Evolutionary conservation across 2,329 filamentous ascomycete genomes (phyloP).

Genomic region (Venturia effusa): DNA sequence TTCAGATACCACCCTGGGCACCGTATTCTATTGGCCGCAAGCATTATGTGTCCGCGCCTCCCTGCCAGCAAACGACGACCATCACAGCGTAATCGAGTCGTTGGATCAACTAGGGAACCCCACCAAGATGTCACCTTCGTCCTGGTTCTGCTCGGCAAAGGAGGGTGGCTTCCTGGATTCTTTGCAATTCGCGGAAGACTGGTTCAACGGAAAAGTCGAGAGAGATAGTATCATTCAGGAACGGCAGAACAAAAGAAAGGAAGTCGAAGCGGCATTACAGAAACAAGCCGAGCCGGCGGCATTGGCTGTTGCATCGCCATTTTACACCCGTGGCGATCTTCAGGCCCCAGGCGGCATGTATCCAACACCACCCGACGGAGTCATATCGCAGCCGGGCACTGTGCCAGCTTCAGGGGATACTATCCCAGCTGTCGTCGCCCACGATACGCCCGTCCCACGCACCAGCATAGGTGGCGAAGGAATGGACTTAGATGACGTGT

Average conservation of each 20-base stretch:
- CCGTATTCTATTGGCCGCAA: conserved; percentile 8
- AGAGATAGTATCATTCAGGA: neutral
- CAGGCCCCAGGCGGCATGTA: conserved; percentile 28
- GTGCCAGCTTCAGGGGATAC: conserved; percentile 11
- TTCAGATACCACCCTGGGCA: neutral
- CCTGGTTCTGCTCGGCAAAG: conserved; percentile 6
- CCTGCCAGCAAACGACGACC: neutral
- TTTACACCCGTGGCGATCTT: conserved; percentile 24
- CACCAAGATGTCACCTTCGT: neutral
- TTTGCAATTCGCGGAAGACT: conserved; percentile 11
- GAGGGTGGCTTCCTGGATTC: conserved; percentile 8
- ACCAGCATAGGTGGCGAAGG: neutral
- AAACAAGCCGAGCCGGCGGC: conserved; percentile 5
- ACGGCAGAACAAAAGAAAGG: neutral
- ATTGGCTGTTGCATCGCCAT: conserved; percentile 22
- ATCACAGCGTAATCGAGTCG: neutral
- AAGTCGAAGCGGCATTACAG: conserved; percentile 1
- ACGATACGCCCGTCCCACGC: neutral
- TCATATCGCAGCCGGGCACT: conserved; percentile 17
- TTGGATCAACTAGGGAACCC: neutral
- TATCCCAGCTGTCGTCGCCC: neutral
- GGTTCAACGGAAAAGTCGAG: conserved; percentile 4
- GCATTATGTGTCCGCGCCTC: conserved; percentile 1
- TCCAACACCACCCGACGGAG: conserved; percentile 29
- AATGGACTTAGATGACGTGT: conserved; percentile 5